Percentiles rank a stretch among this genome's conserved stretches.
Evolutionary conservation across 345 rosid genomes (phyloP).

Genomic region (Xanthoceras sorbifolium): DNA sequence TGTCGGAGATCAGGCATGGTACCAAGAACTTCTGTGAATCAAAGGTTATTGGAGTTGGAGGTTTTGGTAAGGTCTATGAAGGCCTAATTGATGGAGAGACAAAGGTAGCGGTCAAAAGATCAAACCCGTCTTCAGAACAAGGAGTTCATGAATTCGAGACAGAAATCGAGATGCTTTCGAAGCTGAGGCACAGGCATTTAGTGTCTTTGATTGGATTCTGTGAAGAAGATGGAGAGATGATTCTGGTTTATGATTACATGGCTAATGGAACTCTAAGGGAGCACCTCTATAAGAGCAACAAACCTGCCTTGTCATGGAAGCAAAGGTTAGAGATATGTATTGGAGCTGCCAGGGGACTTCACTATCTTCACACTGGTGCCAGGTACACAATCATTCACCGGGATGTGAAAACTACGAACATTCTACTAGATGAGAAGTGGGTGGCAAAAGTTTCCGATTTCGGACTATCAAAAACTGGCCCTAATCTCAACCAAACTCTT

Average conservation of each 20-base stretch:
- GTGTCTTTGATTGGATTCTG: conserved; percentile 71
- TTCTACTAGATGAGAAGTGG: conserved; percentile 63
- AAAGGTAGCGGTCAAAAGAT: conserved; percentile 61
- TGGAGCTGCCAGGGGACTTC: conserved; percentile 73
- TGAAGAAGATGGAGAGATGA: conserved; percentile 65
- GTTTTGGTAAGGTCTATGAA: conserved; percentile 65
- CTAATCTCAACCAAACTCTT: conserved; percentile 47
- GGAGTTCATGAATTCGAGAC: conserved; percentile 63
- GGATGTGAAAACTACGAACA: conserved; percentile 77
- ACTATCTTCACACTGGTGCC: conserved; percentile 74
- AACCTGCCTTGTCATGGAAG: conserved; percentile 50
- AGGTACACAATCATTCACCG: conserved; percentile 62
- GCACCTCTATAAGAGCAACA: conserved; percentile 40
- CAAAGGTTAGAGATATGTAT: conserved; percentile 64
- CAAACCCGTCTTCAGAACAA: conserved; percentile 66
- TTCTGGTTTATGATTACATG: conserved; percentile 70
- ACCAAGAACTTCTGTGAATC: conserved; percentile 55
- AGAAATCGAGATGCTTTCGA: conserved; percentile 71
- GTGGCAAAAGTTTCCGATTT: conserved; percentile 73
- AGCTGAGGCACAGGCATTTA: conserved; percentile 64
- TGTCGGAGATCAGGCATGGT: conserved; percentile 45
- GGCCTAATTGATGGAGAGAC: conserved; percentile 48
- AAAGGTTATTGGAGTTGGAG: conserved; percentile 61
- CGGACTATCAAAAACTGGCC: conserved; percentile 61
- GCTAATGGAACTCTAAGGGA: conserved; percentile 62